A percentile compares a stretch with the other conserved stretches of the same genome.
Evolutionary conservation across 2,329 filamentous ascomycete species (phyloP).

Genomic region (Harringtonia aguacate): DNA sequence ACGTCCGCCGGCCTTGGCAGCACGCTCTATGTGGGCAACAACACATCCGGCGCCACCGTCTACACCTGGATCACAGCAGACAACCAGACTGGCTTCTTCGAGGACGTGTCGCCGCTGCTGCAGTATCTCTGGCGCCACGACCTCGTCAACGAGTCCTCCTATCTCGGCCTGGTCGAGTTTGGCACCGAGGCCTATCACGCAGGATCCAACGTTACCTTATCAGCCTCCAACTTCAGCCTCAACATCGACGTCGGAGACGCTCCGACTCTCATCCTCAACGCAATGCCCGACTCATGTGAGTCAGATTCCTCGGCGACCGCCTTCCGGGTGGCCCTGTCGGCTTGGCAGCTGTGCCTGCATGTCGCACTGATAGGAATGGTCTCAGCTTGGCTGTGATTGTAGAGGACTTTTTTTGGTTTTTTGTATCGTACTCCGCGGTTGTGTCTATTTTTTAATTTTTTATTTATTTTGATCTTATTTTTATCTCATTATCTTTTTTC

Average conservation of each 20-base stretch:
- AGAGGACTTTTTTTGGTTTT: too few species aligned
- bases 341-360: background rate
- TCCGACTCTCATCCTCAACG: background rate
- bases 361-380: too few species aligned
- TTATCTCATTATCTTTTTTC: too few species aligned
- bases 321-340: too few species aligned
- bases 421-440: too few species aligned
- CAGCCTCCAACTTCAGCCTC: slow-evolving; percentile 1
- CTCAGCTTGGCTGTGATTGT: too few species aligned
- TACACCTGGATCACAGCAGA: slow-evolving; percentile 2
- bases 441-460: too few species aligned
- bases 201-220: background rate
- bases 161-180: slow-evolving; percentile 1
- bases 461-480: too few species aligned
- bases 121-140: slow-evolving; percentile 5
- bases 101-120: slow-evolving; percentile 4
- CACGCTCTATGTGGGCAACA: background rate
- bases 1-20: background rate
- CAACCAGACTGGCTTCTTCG: background rate
- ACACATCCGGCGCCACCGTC: background rate
- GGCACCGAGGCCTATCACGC: slow-evolving; percentile 2
- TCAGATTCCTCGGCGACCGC: too few species aligned
- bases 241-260: background rate
- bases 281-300: too few species aligned
- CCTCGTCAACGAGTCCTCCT: background rate